phyloP scores from a whole-genome alignment of 176 grass and related monocot genomes.

The Cymbopogon citratus region DNA sequence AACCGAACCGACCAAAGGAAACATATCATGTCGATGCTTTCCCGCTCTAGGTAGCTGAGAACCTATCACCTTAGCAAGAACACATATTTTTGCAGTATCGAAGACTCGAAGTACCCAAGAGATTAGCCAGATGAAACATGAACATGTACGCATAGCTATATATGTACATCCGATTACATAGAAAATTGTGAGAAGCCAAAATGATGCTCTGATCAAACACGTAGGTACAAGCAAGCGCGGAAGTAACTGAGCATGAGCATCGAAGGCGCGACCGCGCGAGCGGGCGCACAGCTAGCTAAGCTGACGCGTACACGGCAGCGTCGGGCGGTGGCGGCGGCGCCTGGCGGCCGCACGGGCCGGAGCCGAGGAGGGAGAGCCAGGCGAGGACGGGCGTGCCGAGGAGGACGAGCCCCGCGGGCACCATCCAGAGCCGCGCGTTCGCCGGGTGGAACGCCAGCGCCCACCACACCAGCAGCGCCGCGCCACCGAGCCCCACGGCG shows the following conservation, averaged over 20 bases:
- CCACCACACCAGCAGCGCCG: conserved; percentile 86
- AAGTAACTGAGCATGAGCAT: not conserved
- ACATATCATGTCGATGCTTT: not conserved
- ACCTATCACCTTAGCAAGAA: not conserved
- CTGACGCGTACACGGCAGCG: not conserved
- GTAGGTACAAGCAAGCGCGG: not conserved
- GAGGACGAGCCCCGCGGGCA: conserved; percentile 78
- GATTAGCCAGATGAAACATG: not conserved
- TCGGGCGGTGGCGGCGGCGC: not conserved
- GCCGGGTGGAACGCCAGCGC: conserved; percentile 64
- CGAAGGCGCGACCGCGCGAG: not conserved
- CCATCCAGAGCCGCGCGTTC: conserved; percentile 92
- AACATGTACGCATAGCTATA: not conserved
- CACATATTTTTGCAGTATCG: not conserved
- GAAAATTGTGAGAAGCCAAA: not conserved
- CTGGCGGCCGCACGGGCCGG: conserved; percentile 27
- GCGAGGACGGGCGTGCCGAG: conserved; percentile 70
- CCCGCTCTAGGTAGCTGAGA: not conserved
- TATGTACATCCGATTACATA: conserved; percentile 11
- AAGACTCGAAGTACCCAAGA: not conserved
- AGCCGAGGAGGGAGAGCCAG: conserved; percentile 63
- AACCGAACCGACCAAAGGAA: not conserved
- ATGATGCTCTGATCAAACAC: conserved; percentile 10
- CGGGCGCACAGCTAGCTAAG: not conserved
- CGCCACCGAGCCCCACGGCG: conserved; percentile 46